A percentile compares a stretch with the other conserved stretches of the same genome.
Conservation (phyloP, 345 rosid species). For the Syzygium jambos region DNA sequence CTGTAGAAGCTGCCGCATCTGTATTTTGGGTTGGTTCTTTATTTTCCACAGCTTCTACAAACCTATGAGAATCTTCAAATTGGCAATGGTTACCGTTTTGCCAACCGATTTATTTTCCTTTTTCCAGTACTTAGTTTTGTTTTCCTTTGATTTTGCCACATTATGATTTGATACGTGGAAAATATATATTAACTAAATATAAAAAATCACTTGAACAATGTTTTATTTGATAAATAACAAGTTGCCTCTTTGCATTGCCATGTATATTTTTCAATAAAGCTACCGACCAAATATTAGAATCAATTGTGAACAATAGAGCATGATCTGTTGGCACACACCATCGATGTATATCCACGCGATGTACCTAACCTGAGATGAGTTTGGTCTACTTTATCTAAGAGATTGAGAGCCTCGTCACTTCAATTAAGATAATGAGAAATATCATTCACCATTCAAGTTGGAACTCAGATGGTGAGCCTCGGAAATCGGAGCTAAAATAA, state of each 20-base stretch:
- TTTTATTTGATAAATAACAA: no score
- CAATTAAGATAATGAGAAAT: no score
- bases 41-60: neutral
- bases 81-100: neutral
- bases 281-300: neutral
- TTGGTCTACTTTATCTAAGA: neutral
- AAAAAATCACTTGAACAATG: no score
- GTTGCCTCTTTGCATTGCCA: neutral
- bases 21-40: neutral
- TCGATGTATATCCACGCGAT: accelerated
- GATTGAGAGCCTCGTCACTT: accelerated
- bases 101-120: accelerated
- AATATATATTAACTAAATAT: neutral
- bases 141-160: neutral
- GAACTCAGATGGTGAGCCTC: neutral
- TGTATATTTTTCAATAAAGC: neutral
- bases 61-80: no score
- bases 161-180: neutral
- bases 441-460: accelerated
- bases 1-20: neutral
- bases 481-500: accelerated
- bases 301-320: accelerated
- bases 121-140: neutral
- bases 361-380: neutral
- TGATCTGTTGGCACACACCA: accelerated